Evolutionary conservation across 2,329 filamentous ascomycete genomes (phyloP).

Genomic region (Trichophyton schoenleinii): DNA sequence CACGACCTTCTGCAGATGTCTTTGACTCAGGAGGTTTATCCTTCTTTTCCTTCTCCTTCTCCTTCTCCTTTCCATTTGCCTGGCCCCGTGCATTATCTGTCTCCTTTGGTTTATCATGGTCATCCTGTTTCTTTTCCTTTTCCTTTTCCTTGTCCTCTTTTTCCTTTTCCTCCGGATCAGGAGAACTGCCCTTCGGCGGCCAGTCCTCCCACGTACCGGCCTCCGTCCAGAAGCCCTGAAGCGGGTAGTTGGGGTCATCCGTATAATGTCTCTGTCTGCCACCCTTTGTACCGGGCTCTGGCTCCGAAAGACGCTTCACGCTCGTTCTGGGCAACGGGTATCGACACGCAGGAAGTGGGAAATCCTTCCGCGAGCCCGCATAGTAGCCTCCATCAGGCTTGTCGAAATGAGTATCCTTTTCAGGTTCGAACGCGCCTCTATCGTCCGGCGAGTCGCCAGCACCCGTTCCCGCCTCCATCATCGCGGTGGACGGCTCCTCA

Average conservation of each 20-base stretch:
- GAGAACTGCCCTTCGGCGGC: slow-evolving; percentile 25
- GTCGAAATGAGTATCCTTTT: slow-evolving; percentile 6
- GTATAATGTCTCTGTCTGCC: slow-evolving; percentile 11
- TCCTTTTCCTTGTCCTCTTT: background rate
- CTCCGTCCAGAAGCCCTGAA: slow-evolving; percentile 8
- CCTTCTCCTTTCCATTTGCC: background rate
- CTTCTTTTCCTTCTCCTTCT: background rate
- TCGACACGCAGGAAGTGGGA: slow-evolving; percentile 8
- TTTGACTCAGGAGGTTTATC: background rate
- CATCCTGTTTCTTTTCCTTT: background rate
- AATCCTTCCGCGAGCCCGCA: slow-evolving; percentile 10
- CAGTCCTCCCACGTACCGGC: slow-evolving; percentile 6
- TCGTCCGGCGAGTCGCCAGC: background rate
- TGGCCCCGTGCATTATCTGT: too few species aligned
- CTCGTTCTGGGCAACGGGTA: slow-evolving; percentile 10
- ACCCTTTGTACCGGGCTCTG: slow-evolving; percentile 10
- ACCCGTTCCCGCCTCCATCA: background rate
- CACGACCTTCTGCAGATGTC: background rate
- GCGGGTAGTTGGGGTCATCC: slow-evolving; percentile 6
- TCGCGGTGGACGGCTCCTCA: background rate
- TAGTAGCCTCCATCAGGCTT: slow-evolving; percentile 9
- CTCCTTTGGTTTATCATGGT: too few species aligned
- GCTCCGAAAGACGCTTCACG: slow-evolving; percentile 9
- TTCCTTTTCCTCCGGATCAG: background rate
- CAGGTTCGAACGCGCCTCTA: slow-evolving; percentile 7